phyloP scores from a whole-genome alignment of 2,329 filamentous ascomycete species.

The Alternaria tenuissima region DNA sequence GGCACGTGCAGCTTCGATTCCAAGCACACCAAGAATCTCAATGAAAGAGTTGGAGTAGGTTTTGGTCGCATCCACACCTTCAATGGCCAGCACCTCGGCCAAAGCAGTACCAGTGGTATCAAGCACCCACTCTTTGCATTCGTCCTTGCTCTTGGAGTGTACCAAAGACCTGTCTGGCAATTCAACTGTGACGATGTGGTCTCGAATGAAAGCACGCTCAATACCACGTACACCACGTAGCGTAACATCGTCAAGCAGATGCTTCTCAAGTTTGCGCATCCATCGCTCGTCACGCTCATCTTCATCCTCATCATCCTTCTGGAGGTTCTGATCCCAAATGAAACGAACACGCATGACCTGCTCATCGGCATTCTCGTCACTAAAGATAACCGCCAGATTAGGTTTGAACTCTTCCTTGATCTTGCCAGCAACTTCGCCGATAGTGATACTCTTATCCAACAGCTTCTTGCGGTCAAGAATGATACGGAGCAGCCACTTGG shows the following conservation, averaged over 20 bases:
- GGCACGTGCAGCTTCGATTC: constrained; percentile 91
- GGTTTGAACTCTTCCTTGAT: constrained; percentile 86
- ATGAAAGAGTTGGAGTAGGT: constrained; percentile 97
- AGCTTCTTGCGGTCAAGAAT: constrained; percentile 92
- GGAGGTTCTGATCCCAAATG: constrained; percentile 64
- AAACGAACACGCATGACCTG: constrained; percentile 93
- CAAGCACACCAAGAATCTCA: constrained; percentile 92
- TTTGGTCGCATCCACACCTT: constrained; percentile 84
- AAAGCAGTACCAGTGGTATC: constrained; percentile 93
- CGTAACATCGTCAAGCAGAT: constrained; percentile 89
- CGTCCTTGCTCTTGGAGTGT: constrained; percentile 74
- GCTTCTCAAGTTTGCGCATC: constrained; percentile 87
- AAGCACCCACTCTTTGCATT: constrained; percentile 92
- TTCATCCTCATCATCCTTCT: constrained; percentile 76
- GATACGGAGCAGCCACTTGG: constrained; percentile 93
- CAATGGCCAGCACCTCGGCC: constrained; percentile 81
- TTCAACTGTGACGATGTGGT: constrained; percentile 54
- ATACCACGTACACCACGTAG: constrained; percentile 90
- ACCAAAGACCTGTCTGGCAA: constrained; percentile 78
- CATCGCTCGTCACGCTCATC: constrained; percentile 77
- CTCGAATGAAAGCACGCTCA: constrained; percentile 89
- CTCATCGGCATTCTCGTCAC: constrained; percentile 96
- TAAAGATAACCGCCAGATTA: constrained; percentile 88
- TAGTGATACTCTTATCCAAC: constrained; percentile 90
- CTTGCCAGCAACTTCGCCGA: constrained; percentile 86